Evolutionary conservation across 2,329 filamentous ascomycete genomes (phyloP), one percentile per base, ranked within the genome.

Genomic region (Microascus cirrosus): DNA sequence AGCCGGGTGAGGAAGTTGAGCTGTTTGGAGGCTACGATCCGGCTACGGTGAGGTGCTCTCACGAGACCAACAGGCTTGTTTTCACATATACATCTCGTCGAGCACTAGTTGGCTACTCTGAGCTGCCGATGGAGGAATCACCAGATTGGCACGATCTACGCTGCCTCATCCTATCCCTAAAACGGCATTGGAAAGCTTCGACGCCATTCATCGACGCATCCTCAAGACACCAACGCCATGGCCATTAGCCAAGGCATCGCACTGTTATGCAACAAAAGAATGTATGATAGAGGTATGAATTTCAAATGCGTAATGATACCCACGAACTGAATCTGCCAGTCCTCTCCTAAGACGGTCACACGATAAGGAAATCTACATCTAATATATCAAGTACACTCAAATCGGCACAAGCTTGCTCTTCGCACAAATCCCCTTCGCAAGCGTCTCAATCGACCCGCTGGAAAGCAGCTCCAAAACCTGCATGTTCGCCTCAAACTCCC

Each of bases 391-490:
- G 34, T 52, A 48, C 55, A 57, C 7, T 48, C 36, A 58, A 15
- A 55, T 34, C 15, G 45, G 20, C 20, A 58, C 53, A 25, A 74
- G 61, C 65, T 75, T 75, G 62, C 72, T 74, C 71, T 79, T 79
- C 18, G 68, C 69, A 63, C 74, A 77, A 39, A 79, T 74, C 0
- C 67, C 71, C 67, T 74, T 76, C 10, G 75, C 73, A 18, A 80
- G 64, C 1, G 70, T 76, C 68, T 76, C 72, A 60, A 79, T 77
- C 32, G 71, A 75, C 2, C 77, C 77, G 63, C 76, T 79, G 24
- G 73, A 75, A 54, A 81, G 65, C 59, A 82, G 63, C 63, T 82
- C 78, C 59, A 82, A 65, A 0, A 82, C 77, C 66, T 81, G 77
- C 62, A 80, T 62, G 56, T 74, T 78, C 45, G 45, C 45, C n/a